Conservation (phyloP, 2,329 filamentous ascomycete species). For the Sporothrix schenckii region DNA sequence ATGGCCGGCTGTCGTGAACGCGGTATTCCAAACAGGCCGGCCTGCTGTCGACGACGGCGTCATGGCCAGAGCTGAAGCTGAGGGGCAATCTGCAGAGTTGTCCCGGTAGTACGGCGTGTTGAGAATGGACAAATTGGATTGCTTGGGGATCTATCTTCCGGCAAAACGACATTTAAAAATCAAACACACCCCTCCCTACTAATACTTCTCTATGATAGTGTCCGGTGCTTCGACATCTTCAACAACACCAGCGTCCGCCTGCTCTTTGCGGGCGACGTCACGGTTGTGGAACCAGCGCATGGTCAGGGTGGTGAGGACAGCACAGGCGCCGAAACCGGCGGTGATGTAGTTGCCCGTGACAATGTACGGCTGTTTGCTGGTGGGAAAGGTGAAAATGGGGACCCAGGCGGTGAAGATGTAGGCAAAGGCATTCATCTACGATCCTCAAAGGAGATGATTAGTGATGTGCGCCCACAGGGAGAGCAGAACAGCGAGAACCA, state of each 20-base stretch:
- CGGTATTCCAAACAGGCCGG: constrained; percentile 3
- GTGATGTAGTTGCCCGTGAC: constrained; percentile 41
- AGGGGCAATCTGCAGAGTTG: constrained; percentile 58
- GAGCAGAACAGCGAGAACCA: not conserved
- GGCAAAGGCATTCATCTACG: constrained; percentile 39
- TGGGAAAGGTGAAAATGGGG: constrained; percentile 41
- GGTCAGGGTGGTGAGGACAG: constrained; percentile 33
- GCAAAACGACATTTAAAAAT: too few species aligned
- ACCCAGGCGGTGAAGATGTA: constrained; percentile 42
- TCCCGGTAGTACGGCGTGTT: constrained; percentile 37
- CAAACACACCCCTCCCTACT: too few species aligned
- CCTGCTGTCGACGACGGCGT: constrained; percentile 39
- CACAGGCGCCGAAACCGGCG: constrained; percentile 37
- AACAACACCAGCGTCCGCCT: not conserved
- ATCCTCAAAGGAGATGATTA: not conserved
- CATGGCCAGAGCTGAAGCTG: constrained; percentile 55
- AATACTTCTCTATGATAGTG: not conserved
- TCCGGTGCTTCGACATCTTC: constrained; percentile 10
- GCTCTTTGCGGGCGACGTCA: constrained; percentile 32
- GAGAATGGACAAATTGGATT: too few species aligned
- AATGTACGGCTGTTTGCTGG: constrained; percentile 41
- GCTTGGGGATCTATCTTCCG: too few species aligned
- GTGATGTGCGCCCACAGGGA: not conserved
- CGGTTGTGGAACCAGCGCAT: constrained; percentile 38
- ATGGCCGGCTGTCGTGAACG: not conserved